Percentiles rank a stretch among this genome's conserved stretches.
Conservation (phyloP, 176 grass and related monocot genomes). For the Lolium perenne region DNA sequence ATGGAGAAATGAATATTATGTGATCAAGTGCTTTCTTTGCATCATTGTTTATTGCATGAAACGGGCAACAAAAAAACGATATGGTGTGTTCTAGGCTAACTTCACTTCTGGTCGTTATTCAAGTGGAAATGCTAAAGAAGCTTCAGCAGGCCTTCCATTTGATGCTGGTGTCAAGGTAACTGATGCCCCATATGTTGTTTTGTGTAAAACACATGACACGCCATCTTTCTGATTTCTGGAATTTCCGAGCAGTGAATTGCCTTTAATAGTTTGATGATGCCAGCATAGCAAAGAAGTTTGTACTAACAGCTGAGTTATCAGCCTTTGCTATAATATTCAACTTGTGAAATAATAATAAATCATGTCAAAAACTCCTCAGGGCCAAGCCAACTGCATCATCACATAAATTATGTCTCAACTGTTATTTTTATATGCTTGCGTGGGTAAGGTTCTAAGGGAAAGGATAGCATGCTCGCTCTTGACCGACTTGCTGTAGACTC, state of each 20-base stretch:
- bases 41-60: too few relatives aligned
- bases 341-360: too few relatives aligned
- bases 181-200: neutral
- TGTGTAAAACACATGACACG: neutral
- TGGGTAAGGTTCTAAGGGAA: too few relatives aligned
- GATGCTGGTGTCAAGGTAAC: constrained; percentile 89
- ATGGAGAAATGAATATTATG: too few relatives aligned
- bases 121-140: constrained; percentile 65
- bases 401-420: too few relatives aligned
- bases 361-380: too few relatives aligned
- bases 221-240: neutral
- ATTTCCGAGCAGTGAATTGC: neutral
- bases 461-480: too few relatives aligned
- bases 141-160: constrained; percentile 76
- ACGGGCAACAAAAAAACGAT: neutral
- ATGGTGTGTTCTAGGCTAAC: constrained; percentile 66
- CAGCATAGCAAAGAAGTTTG: neutral
- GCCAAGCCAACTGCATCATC: too few relatives aligned
- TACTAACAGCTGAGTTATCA: neutral
- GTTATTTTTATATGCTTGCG: too few relatives aligned
- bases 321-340: too few relatives aligned
- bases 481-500: too few relatives aligned
- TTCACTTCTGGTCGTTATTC: constrained; percentile 90
- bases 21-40: too few relatives aligned
- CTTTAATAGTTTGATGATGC: neutral